These are phyloP conservation scores for Suillus variegatus DNA, from an alignment of 768 basidiomycete species.

Conservation along the genomic window DNA sequence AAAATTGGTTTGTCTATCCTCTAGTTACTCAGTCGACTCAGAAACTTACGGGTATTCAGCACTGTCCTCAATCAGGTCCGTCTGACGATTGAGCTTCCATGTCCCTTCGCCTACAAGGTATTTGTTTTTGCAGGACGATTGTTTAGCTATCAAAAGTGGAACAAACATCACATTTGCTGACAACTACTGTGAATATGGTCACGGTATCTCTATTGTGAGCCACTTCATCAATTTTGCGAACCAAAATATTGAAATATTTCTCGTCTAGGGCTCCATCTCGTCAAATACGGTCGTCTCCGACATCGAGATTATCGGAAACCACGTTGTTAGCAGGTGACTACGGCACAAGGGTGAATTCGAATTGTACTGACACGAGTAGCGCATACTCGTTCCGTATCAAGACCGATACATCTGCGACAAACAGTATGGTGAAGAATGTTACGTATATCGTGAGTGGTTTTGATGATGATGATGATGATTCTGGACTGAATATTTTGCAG, in stretches of 20 bases:
- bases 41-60: conserved; percentile 12
- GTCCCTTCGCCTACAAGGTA: not conserved
- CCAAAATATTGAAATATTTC: not conserved
- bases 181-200: conserved; percentile 58
- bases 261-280: conserved; percentile 53
- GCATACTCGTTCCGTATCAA: conserved; percentile 65
- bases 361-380: conserved; percentile 28
- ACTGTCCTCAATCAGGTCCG: conserved; percentile 26
- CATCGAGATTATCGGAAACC: conserved; percentile 53
- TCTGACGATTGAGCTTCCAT: not conserved
- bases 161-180: conserved; percentile 47
- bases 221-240: not conserved
- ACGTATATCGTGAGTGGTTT: conserved; percentile 44
- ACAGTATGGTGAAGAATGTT: conserved; percentile 49
- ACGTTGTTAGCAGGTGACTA: conserved; percentile 52
- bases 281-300: conserved; percentile 47
- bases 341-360: not conserved
- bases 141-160: conserved; percentile 53
- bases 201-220: conserved; percentile 59
- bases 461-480: not conserved
- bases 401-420: conserved; percentile 45
- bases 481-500: conserved; percentile 22
- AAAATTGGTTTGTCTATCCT: conserved; percentile 16
- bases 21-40: not conserved
- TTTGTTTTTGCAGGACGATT: conserved; percentile 51